These are phyloP conservation scores for Malania oleifera DNA, from an alignment of 164 flowering plant genomes.

Conservation along the genomic window DNA sequence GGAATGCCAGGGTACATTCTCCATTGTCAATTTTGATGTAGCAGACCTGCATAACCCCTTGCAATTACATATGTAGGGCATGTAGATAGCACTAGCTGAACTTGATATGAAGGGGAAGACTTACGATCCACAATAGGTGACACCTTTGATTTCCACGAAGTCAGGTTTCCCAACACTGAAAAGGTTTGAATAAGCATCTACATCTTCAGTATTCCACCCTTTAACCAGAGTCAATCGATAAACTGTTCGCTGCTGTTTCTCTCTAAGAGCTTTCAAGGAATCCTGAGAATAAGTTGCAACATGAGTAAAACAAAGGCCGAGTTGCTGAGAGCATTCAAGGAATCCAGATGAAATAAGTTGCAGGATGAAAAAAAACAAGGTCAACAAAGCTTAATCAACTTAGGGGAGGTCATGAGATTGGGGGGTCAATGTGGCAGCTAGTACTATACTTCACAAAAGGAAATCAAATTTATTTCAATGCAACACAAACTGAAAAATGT, in stretches of 20 bases:
- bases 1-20: constrained; percentile 98
- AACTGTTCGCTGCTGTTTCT: constrained; percentile 87
- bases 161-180: constrained; percentile 82
- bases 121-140: constrained; percentile 98
- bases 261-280: constrained; percentile 73
- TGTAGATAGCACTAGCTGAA: not conserved
- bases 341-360: too few relatives aligned
- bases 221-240: constrained; percentile 91
- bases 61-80: not conserved
- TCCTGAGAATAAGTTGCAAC: constrained; percentile 39
- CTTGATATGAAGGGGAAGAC: constrained; percentile 17
- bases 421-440: too few relatives aligned
- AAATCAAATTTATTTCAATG: too few relatives aligned
- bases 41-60: constrained; percentile 53
- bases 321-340: too few relatives aligned
- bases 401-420: too few relatives aligned
- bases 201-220: constrained; percentile 96
- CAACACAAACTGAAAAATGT: too few relatives aligned
- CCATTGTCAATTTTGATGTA: constrained; percentile 97
- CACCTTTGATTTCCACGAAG: constrained; percentile 96
- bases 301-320: not conserved
- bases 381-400: too few relatives aligned
- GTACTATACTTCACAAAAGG: too few relatives aligned
- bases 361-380: too few relatives aligned
- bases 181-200: constrained; percentile 78